Evolutionary conservation across 73 alveolate genomes (phyloP).

Genomic region (Tetrahymena malaccensis): DNA sequence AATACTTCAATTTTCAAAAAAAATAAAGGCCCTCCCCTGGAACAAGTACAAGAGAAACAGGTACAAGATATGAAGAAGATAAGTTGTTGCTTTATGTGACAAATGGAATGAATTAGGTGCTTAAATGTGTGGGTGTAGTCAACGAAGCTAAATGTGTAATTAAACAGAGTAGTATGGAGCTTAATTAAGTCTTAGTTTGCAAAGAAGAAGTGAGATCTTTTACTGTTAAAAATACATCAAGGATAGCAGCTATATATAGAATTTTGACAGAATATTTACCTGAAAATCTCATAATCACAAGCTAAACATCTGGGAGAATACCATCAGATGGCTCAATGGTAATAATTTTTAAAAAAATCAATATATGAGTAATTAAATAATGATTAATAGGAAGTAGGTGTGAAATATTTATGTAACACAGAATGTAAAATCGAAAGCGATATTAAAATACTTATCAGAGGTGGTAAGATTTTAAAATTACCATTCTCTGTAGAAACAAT

Average conservation of each 20-base stretch:
- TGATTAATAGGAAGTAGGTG: conserved; percentile 63
- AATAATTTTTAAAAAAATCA: background rate
- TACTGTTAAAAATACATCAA: conserved; percentile 59
- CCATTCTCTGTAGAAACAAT: conserved; percentile 85
- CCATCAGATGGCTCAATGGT: conserved; percentile 9
- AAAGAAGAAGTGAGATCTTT: conserved; percentile 63
- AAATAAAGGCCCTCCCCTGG: background rate
- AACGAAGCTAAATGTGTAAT: conserved; percentile 77
- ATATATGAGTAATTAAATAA: conserved; percentile 32
- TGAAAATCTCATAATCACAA: conserved; percentile 61
- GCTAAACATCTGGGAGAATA: conserved; percentile 57
- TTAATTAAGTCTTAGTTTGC: conserved; percentile 74
- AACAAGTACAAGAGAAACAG: conserved; percentile 3
- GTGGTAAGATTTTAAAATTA: conserved; percentile 78
- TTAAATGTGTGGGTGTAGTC: conserved; percentile 78
- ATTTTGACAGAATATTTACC: conserved; percentile 48
- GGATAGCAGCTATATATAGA: conserved; percentile 73
- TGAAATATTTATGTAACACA: conserved; percentile 69
- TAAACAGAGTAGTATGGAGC: conserved; percentile 59
- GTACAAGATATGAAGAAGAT: conserved; percentile 64
- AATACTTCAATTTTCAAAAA: background rate
- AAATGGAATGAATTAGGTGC: conserved; percentile 70
- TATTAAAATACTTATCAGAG: conserved; percentile 86
- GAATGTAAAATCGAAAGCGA: conserved; percentile 81
- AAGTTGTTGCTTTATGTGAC: conserved; percentile 68